These are phyloP conservation scores for Dacryopinax spathularia DNA, from an alignment of 768 basidiomycete species.

Conservation along the genomic window DNA sequence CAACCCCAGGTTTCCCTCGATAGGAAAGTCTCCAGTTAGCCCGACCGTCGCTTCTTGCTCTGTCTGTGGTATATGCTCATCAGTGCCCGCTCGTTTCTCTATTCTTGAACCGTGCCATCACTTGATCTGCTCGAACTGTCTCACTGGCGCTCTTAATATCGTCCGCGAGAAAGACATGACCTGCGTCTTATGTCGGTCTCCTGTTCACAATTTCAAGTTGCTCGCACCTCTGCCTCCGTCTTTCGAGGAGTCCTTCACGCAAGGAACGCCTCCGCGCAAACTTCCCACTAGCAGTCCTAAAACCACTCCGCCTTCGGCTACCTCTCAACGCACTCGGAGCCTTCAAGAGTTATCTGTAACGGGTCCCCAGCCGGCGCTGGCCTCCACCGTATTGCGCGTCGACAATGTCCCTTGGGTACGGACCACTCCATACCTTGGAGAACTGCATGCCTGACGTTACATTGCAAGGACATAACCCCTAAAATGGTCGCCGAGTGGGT, in stretches of 20 bases:
- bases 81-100: conserved; percentile 38
- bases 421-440: not conserved
- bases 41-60: conserved; percentile 32
- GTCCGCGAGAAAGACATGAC: conserved; percentile 82
- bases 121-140: conserved; percentile 61
- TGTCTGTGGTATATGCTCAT: conserved; percentile 39
- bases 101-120: conserved; percentile 57
- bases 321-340: not conserved
- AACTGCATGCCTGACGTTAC: not conserved
- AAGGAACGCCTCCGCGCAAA: not conserved
- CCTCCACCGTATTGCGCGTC: conserved; percentile 49
- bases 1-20: not conserved
- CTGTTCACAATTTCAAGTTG: conserved; percentile 51
- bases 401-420: conserved; percentile 80
- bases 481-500: conserved; percentile 50
- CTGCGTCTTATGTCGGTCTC: conserved; percentile 61
- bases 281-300: not conserved
- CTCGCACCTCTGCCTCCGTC: not conserved
- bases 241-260: not conserved
- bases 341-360: not conserved
- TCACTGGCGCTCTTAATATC: conserved; percentile 77
- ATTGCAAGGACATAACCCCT: conserved; percentile 64
- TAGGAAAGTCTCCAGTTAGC: not conserved
- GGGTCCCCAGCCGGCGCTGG: not conserved
- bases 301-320: not conserved